Base-by-base conservation (phyloP, 2,329 filamentous ascomycete genomes). In the Fusarium setosum region DNA sequence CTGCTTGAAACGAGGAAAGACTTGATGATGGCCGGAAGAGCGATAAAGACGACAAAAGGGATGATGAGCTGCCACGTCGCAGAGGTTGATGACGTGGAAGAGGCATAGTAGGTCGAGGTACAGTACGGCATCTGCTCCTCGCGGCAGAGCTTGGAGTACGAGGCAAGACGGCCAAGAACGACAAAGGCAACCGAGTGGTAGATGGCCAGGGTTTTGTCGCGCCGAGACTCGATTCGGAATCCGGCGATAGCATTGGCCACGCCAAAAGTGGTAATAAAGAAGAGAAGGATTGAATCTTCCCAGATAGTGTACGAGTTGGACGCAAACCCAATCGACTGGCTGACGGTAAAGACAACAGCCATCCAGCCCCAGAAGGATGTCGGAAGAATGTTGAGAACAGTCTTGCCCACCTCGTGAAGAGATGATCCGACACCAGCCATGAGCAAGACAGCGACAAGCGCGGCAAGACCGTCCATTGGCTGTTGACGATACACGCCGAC, bases 51-150 rank as follows among this genome's bases (percentile, higher is more conserved):
- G n/a, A 87, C 72, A 70, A 94, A 92, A 0, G 95, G 93, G 45
- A 98, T 91, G 8, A 84, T 78, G 17, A 97, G 84, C 77, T 98
- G 95, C 93, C 94, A 97, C 2, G 90, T 86, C 1, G 95, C 92
- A 4, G 95, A 97, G 1, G 94, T 98, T 0, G 96, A 98, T 1
- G 95, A 97, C 4, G 90, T 92, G 10, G 91, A 88, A 0, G 95
- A 97, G 5, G 94, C 91, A 75, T 99, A 99, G 81, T 97, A 99
- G 0, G 96, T 97, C 3, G 95, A 97, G 53, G 88, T 89, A 82
- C 96, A 99, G 80, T 91, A 96, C 0, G 96, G 96, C 93, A 98
- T 97, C 80, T 99, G 96, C 80, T 99, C 96, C 77, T 99, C 96
- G 58, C 96, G 91, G 76, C 96, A 99, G 18, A 99, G 88, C 68